A percentile compares a stretch with the other conserved stretches of the same genome.
Conservation (phyloP, 305 asterid species). For the Vinca major region DNA sequence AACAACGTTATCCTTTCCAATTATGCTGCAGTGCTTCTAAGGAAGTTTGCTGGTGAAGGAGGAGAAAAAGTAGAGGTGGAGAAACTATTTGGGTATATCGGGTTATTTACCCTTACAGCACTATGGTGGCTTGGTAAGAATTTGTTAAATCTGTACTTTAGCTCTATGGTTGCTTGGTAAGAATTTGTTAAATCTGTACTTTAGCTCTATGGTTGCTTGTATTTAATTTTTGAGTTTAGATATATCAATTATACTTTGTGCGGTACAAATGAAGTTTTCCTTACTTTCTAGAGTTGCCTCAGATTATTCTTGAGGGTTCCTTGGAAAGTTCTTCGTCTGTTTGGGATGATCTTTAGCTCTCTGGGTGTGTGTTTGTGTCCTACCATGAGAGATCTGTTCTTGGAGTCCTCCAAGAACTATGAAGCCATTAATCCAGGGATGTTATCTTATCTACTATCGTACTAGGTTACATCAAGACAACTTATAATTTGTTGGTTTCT, state of each 20-base stretch:
- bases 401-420: no score
- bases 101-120: conserved; percentile 78
- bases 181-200: conserved; percentile 19
- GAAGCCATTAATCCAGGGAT: no score
- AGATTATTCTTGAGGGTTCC: not conserved
- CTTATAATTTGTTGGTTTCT: not conserved
- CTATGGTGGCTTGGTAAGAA: conserved; percentile 99
- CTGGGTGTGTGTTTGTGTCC: no score
- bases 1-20: not conserved
- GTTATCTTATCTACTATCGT: no score
- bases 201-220: not conserved
- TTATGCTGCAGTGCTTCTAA: conserved; percentile 72
- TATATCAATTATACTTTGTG: not conserved
- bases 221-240: not conserved
- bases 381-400: no score
- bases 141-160: not conserved
- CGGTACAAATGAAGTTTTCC: not conserved
- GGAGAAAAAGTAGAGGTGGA: conserved; percentile 90
- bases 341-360: not conserved
- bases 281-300: not conserved
- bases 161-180: conserved; percentile 89
- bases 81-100: conserved; percentile 88
- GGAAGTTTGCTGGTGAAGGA: conserved; percentile 91
- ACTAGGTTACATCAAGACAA: not conserved
- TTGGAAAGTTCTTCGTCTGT: not conserved